phyloP scores from a whole-genome alignment of 2,329 filamentous ascomycete species.

The Beauveria rudraprayagi region DNA sequence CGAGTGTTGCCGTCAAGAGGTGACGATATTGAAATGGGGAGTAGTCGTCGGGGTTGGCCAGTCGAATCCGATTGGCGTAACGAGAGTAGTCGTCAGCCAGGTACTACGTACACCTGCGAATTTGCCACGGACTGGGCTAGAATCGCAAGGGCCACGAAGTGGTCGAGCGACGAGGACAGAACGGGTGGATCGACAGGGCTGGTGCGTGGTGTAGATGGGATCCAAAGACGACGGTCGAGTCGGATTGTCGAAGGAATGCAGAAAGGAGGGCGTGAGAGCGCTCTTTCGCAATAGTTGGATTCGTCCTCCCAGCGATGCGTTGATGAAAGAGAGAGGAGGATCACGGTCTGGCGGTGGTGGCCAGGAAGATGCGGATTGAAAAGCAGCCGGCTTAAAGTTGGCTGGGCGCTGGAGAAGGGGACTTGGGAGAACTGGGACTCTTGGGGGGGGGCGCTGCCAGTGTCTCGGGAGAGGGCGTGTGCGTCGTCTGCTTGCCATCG shows the following conservation, averaged over 20 bases:
- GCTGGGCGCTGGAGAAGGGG: not conserved
- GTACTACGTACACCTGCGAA: constrained; percentile 15
- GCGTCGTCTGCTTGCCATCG: constrained; percentile 12
- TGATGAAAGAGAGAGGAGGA: constrained; percentile 7
- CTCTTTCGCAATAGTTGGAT: constrained; percentile 3
- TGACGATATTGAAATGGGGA: not conserved
- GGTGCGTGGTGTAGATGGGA: not conserved
- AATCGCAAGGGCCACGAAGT: constrained; percentile 8
- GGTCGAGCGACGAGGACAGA: not conserved
- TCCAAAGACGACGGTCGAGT: constrained; percentile 1
- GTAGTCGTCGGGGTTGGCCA: constrained; percentile 8
- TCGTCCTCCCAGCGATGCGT: constrained; percentile 8
- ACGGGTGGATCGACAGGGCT: not conserved
- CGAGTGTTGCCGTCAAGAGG: not conserved
- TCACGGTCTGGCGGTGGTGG: not conserved
- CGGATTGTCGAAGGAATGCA: constrained; percentile 3
- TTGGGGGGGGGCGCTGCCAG: not conserved
- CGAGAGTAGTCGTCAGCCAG: constrained; percentile 7
- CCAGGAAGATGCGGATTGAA: constrained; percentile 9
- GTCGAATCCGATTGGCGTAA: constrained; percentile 8
- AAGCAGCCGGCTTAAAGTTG: not conserved
- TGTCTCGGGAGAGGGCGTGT: constrained; percentile 13
- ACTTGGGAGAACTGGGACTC: not conserved
- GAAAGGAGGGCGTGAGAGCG: not conserved
- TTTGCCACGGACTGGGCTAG: constrained; percentile 14